Evolutionary conservation across 2,329 filamentous ascomycete genomes (phyloP), one percentile per base, ranked within the genome.

Genomic region (Xylariaceae sp.): DNA sequence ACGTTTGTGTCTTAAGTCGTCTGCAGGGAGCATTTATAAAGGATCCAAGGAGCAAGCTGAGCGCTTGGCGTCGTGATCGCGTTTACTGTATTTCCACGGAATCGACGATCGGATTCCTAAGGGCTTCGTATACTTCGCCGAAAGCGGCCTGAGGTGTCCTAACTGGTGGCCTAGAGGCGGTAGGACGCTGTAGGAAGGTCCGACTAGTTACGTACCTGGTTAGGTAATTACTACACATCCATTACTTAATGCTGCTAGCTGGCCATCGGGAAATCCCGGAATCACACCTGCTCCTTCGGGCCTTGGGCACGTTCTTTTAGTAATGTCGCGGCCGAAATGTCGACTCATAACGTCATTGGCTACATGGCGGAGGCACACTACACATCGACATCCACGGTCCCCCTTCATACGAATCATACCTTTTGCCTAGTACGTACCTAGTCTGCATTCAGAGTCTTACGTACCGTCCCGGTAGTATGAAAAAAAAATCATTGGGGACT

Each of bases 31-130:
- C 8, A 10, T 9, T 10, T 41, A 13, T 41, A 9, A 41, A 13
- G 37, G 8, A 41, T 18, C 47, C 15, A 56, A 34, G 30, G 41
- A 55, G 41, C 15, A 18, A 51, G 17, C 58, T 51, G 51, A 53
- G 48, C 50, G 49, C 55, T 59, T 61, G 57, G 58, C 58, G 18
- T 44, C 15, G 15, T 58, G 37, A 18, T 45, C 37, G 55, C 49
- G 45, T 55, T 58, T 55, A 56, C 53, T 59, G 61, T 56, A 39
- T 64, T 41, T 41, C 9, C 62, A 59, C 62, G 62, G 60, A 64
- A 53, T 60, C 55, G 60, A 55, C 62, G 51, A 56, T 30, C 23
- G 37, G 8, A 13, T 41, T 41, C 37, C 8, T 41, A 41, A 8
- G 11, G 8, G 9, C 11, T 41, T 41, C 37, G 37, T 30, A 30